Percentiles rank a stretch among this genome's conserved stretches.
Conservation (phyloP, 225 moss, liverwort and hornwort species). For the Climacium dendroides region DNA sequence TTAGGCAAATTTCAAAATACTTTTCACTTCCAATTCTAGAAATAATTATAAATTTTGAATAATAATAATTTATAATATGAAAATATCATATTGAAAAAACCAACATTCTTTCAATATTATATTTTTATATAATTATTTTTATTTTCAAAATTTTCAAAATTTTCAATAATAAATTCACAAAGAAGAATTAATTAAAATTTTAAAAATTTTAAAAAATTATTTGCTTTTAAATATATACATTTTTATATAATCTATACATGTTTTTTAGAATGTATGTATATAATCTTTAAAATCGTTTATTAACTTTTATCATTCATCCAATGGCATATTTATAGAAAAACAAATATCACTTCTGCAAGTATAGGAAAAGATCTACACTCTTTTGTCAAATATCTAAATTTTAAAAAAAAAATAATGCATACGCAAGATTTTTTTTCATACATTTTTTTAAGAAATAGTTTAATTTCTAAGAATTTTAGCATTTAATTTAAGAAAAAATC, state of each 20-base stretch:
- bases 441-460: neutral
- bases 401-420: fast-evolving
- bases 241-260: neutral
- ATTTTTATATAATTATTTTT: too few relatives aligned
- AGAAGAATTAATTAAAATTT: neutral
- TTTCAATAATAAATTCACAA: too few relatives aligned
- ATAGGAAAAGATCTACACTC: neutral
- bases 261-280: fast-evolving
- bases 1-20: neutral
- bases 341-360: neutral
- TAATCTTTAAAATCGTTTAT: neutral
- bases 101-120: too few relatives aligned
- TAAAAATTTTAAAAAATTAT: neutral
- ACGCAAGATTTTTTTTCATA: neutral
- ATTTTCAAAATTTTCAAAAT: too few relatives aligned
- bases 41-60: neutral
- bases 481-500: neutral
- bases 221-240: neutral
- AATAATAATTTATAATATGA: too few relatives aligned
- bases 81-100: too few relatives aligned
- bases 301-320: too few relatives aligned
- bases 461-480: too few relatives aligned
- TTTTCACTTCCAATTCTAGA: neutral
- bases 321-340: neutral
- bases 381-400: neutral